phyloP scores from a whole-genome alignment of 176 grass and related monocot genomes.

The Aechmea fasciata region DNA sequence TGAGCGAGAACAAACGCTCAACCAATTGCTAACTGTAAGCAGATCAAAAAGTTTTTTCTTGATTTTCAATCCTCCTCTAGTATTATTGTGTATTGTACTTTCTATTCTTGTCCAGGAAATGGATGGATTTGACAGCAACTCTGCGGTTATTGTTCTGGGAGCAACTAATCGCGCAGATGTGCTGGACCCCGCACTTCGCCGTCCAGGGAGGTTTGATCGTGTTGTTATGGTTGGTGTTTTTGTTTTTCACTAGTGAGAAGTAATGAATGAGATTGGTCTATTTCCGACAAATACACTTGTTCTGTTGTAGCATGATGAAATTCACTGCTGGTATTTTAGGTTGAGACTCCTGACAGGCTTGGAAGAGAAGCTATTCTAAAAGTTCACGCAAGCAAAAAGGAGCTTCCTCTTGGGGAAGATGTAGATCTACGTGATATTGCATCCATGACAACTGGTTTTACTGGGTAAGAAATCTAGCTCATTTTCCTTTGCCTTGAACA shows the following conservation, averaged over 20 bases:
- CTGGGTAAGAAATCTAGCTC: constrained; percentile 47
- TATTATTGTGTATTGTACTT: not conserved
- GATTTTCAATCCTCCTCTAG: not conserved
- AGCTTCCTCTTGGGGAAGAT: constrained; percentile 84
- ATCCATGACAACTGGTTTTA: constrained; percentile 98
- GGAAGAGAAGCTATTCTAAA: constrained; percentile 95
- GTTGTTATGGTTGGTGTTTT: constrained; percentile 68
- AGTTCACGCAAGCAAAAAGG: constrained; percentile 82
- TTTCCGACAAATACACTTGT: not conserved
- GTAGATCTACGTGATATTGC: constrained; percentile 87
- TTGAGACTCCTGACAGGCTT: constrained; percentile 85
- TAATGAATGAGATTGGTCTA: not conserved
- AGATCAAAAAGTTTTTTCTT: not conserved
- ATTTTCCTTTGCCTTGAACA: constrained; percentile 11
- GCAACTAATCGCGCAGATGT: constrained; percentile 98
- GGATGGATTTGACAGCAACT: constrained; percentile 99
- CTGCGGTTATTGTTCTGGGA: constrained; percentile 93
- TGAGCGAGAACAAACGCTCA: constrained; percentile 94
- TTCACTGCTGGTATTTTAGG: constrained; percentile 39
- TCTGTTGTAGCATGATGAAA: constrained; percentile 9
- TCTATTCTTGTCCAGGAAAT: constrained; percentile 54
- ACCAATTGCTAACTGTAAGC: constrained; percentile 93
- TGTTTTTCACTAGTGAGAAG: not conserved
- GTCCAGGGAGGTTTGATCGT: constrained; percentile 98
- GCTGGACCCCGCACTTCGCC: constrained; percentile 83